A percentile compares a stretch with the other conserved stretches of the same genome.
Evolutionary conservation across 225 moss, liverwort and hornwort genomes (phyloP).

Genomic region (Straminergon stramineum): DNA sequence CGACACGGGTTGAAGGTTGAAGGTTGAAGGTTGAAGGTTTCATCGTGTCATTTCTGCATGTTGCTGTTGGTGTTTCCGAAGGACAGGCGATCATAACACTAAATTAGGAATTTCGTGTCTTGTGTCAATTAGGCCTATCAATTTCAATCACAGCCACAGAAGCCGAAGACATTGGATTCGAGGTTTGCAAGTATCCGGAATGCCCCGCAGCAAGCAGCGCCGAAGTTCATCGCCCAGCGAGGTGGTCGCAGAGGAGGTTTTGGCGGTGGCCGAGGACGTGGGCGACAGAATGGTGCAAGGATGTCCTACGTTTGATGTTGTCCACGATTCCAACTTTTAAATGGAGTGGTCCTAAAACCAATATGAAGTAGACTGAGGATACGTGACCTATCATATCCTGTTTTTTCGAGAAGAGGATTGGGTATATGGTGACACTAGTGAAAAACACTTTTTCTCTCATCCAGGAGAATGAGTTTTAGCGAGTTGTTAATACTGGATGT

Average conservation of each 20-base stretch:
- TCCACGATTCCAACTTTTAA: background rate
- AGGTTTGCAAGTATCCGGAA: conserved; percentile 56
- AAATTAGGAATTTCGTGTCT: background rate
- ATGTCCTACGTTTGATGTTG: conserved; percentile 15
- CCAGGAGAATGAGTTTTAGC: conserved; percentile 17
- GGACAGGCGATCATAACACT: background rate
- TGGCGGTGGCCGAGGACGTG: conserved; percentile 31
- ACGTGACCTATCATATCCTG: background rate
- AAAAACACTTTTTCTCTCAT: background rate
- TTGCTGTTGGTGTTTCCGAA: background rate
- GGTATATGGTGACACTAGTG: background rate
- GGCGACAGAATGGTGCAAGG: conserved; percentile 11
- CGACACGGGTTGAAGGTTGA: background rate
- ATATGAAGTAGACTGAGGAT: background rate
- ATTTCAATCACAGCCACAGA: conserved; percentile 23
- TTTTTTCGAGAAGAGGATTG: background rate
- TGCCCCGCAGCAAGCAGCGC: conserved; percentile 27
- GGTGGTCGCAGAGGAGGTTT: conserved; percentile 32
- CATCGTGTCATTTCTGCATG: background rate
- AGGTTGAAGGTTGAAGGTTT: background rate
- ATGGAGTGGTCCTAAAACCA: background rate
- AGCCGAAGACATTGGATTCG: conserved; percentile 49
- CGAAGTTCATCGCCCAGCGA: conserved; percentile 19
- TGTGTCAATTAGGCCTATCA: conserved; percentile 14
- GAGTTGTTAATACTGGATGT: conserved; percentile 39